Conservation (phyloP, 2,329 filamentous ascomycete species). For the Diaporthe caulivora region DNA sequence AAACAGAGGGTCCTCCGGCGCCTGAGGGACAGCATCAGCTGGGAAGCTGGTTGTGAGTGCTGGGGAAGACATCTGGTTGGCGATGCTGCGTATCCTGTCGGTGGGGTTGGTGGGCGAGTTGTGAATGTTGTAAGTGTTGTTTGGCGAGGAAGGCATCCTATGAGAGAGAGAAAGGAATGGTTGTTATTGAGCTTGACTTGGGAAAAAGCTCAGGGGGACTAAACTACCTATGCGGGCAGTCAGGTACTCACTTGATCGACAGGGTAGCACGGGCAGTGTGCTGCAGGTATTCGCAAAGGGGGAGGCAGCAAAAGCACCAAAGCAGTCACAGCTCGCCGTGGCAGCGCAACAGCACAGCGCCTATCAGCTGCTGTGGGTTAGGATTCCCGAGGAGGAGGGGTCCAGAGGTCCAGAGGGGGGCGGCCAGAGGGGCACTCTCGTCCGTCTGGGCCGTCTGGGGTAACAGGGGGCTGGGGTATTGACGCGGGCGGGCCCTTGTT, state of each 20-base stretch:
- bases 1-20: slow-evolving; percentile 95
- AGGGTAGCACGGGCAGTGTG: slow-evolving; percentile 3
- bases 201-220: slow-evolving; percentile 1
- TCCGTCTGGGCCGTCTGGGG: slow-evolving; percentile 33
- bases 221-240: slow-evolving; percentile 22
- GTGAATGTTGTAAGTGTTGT: slow-evolving; percentile 36
- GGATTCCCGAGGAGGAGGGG: slow-evolving; percentile 23
- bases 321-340: slow-evolving; percentile 4
- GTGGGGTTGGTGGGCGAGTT: slow-evolving; percentile 61
- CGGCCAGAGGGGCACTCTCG: too few species aligned
- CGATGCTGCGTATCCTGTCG: slow-evolving; percentile 71
- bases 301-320: neutral
- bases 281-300: slow-evolving; percentile 22
- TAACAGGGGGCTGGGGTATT: slow-evolving; percentile 19
- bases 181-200: slow-evolving; percentile 7
- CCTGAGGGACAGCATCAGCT: slow-evolving; percentile 83
- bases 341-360: neutral
- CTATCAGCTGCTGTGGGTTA: slow-evolving; percentile 15
- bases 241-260: slow-evolving; percentile 23
- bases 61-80: slow-evolving; percentile 77
- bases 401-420: neutral
- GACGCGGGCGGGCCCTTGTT: neutral
- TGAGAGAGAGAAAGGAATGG: slow-evolving; percentile 47
- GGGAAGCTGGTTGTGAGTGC: slow-evolving; percentile 76
- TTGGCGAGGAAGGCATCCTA: slow-evolving; percentile 79